These are phyloP conservation scores for Karstenula rhodostoma DNA, from an alignment of 2,329 filamentous ascomycete species.

Conservation along the genomic window DNA sequence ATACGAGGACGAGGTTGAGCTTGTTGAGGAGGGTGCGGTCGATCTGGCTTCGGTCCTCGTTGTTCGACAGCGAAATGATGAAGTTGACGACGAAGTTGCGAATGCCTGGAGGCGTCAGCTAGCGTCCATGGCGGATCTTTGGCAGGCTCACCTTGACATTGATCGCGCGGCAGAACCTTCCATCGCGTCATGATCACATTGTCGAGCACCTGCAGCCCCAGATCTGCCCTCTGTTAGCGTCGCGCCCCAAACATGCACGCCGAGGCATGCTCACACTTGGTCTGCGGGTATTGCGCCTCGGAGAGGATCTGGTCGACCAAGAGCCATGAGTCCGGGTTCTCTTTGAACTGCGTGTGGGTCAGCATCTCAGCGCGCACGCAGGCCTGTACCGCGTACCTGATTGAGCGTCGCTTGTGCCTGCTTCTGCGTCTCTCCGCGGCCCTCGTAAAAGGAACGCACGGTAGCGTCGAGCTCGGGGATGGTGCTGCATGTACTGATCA, in stretches of 20 bases:
- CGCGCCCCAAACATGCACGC: slow-evolving; percentile 21
- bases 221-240: slow-evolving; percentile 65
- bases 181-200: slow-evolving; percentile 98
- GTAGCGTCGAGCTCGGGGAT: slow-evolving; percentile 96
- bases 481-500: slow-evolving; percentile 40
- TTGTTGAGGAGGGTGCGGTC: slow-evolving; percentile 96
- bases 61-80: slow-evolving; percentile 91
- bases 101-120: slow-evolving; percentile 70
- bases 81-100: slow-evolving; percentile 99
- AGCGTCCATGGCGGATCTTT: not conserved
- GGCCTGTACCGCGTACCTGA: slow-evolving; percentile 68
- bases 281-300: slow-evolving; percentile 91
- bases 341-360: slow-evolving; percentile 79
- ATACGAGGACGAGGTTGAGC: slow-evolving; percentile 95
- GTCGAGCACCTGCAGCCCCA: slow-evolving; percentile 95
- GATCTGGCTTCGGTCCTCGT: slow-evolving; percentile 84
- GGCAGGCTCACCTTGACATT: slow-evolving; percentile 79
- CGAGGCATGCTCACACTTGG: slow-evolving; percentile 76
- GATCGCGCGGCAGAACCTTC: slow-evolving; percentile 96
- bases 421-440: slow-evolving; percentile 97
- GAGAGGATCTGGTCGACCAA: slow-evolving; percentile 96
- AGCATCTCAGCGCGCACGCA: slow-evolving; percentile 20
- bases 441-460: slow-evolving; percentile 97
- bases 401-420: slow-evolving; percentile 91
- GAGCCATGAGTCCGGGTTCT: slow-evolving; percentile 97